Base-by-base conservation (phyloP, 805 yeast genomes). In the Cyberlindnera bimundalis region DNA sequence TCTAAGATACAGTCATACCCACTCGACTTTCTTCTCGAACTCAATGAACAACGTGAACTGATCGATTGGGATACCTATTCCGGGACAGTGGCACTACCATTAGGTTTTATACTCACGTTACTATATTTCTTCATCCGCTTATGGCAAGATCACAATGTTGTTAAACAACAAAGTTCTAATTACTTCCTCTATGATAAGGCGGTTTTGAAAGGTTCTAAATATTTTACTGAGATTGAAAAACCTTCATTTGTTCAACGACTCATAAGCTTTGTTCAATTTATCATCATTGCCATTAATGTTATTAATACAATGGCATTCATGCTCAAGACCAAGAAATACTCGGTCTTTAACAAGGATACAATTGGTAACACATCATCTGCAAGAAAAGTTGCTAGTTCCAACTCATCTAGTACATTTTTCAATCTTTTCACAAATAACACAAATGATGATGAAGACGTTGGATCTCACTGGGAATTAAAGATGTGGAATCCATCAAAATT, bases 401-500 rank as follows among this genome's bases (percentile, higher is more conserved):
- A 8, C 25, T 23, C 35, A 16, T 20, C 25, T 11, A 32, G 26
- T 15, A 36, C 42, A 5, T 10, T 31, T 6, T 29, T 43, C 15
- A 14, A 15, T 19, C 30, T 32, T 26, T 23, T 41, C 31, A 13
- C 26, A 16, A n/a, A 20, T 20, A 24, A 12, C 27, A 23, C 25
- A 23, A 12, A 23, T 13, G 33, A 46, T 3, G 44, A 46, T 12
- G 45, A 44, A 6, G 52, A 45, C 21, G 34, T 47, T 2, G 60
- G 48, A 12, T 63, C 64, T 16, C 70, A 71, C 25, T 82, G 83
- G 77, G 73, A 76, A 42, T 57, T 84, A 30, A 64, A 62, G 15
- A 73, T 82, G 36, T 84, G 95, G 95, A 66, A 68, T 31, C 91
- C 91, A 0, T 71, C 82, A 0, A 67, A 67, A 47, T 79, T 81